Evolutionary conservation across 768 basidiomycete genomes (phyloP).

Genomic region (Lepiota venenata): DNA sequence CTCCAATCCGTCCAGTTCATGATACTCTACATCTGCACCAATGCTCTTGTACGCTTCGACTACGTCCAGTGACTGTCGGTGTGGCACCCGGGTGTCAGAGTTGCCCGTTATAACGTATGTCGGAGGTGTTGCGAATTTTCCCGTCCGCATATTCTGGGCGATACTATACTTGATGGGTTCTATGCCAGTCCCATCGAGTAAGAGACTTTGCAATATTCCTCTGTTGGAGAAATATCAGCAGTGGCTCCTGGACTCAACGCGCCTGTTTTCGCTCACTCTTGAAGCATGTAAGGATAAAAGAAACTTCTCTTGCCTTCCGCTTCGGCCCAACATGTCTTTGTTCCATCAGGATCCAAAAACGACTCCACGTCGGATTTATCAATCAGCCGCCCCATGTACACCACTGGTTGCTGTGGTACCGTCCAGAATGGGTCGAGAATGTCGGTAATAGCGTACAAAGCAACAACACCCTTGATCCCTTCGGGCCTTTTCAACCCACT

Average conservation of each 20-base stretch:
- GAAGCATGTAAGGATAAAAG: conserved; percentile 38
- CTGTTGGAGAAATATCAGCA: conserved; percentile 15
- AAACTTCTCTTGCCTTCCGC: conserved; percentile 24
- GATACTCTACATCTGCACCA: conserved; percentile 22
- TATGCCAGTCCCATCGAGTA: conserved; percentile 30
- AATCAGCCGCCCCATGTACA: conserved; percentile 31
- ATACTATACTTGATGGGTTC: conserved; percentile 26
- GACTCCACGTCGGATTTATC: conserved; percentile 24
- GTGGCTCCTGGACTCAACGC: not conserved
- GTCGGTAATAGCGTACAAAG: conserved; percentile 36
- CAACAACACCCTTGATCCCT: conserved; percentile 27
- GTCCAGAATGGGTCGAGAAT: conserved; percentile 34
- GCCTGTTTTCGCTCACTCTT: conserved; percentile 27
- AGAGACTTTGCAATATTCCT: conserved; percentile 24
- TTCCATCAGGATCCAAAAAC: conserved; percentile 25
- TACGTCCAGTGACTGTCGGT: conserved; percentile 30
- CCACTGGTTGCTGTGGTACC: conserved; percentile 28
- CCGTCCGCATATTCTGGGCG: conserved; percentile 23
- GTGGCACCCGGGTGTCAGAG: conserved; percentile 31
- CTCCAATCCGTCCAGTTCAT: conserved; percentile 29
- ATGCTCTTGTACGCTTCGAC: conserved; percentile 24
- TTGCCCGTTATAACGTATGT: conserved; percentile 34
- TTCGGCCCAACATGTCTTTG: conserved; percentile 21
- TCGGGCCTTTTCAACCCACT: conserved; percentile 27
- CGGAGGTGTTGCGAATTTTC: conserved; percentile 24